Conservation (phyloP, 345 rosid genomes). For the Euphorbia tirucalli region DNA sequence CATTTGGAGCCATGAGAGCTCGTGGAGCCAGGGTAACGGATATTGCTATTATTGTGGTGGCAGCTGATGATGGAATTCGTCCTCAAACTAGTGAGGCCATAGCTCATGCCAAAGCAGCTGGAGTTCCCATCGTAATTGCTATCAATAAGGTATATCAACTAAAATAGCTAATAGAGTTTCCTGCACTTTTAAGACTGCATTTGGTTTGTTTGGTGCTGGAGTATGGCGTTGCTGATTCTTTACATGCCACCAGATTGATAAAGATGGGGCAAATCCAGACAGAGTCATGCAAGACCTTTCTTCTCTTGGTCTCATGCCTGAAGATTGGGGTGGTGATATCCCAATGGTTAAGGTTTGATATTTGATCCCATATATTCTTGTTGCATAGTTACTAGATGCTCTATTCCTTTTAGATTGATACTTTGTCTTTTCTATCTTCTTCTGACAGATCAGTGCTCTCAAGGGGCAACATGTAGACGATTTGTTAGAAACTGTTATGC, state of each 20-base stretch:
- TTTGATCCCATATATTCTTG: slow-evolving; percentile 5
- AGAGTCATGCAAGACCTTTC: slow-evolving; percentile 98
- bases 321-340: slow-evolving; percentile 96
- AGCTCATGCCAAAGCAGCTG: slow-evolving; percentile 98
- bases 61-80: slow-evolving; percentile 98
- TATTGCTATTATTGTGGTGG: slow-evolving; percentile 90
- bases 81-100: slow-evolving; percentile 98
- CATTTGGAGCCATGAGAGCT: slow-evolving; percentile 99
- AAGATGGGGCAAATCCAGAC: slow-evolving; percentile 94
- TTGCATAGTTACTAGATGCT: slow-evolving; percentile 24
- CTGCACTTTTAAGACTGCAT: slow-evolving; percentile 18
- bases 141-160: slow-evolving; percentile 67
- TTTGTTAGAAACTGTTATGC: slow-evolving; percentile 92
- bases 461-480: slow-evolving; percentile 83
- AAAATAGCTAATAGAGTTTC: slow-evolving; percentile 12
- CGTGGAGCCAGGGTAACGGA: slow-evolving; percentile 98
- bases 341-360: slow-evolving; percentile 87
- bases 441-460: slow-evolving; percentile 91
- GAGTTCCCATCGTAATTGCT: slow-evolving; percentile 86
- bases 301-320: slow-evolving; percentile 93
- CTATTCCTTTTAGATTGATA: slow-evolving; percentile 13
- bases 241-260: slow-evolving; percentile 67
- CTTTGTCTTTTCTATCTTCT: slow-evolving; percentile 28
- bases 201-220: slow-evolving; percentile 19
- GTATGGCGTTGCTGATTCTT: slow-evolving; percentile 13